A percentile compares a stretch with the other conserved stretches of the same genome.
Conservation (phyloP, 805 yeast genomes). For the Isabelozyma gotoi region DNA sequence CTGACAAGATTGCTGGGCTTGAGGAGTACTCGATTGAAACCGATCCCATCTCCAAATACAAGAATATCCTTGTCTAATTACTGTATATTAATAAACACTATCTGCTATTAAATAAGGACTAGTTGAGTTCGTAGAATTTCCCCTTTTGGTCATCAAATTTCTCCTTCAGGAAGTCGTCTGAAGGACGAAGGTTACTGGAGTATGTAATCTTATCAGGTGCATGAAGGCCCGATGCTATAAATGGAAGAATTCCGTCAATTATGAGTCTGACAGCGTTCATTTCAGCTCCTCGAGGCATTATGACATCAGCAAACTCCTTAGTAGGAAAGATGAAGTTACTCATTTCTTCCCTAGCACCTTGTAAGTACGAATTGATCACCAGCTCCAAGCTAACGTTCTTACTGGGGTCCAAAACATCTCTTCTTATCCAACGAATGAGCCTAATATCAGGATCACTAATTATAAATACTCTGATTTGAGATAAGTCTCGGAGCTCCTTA, state of each 20-base stretch:
- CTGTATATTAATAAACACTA: slow-evolving; percentile 1
- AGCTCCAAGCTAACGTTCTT: slow-evolving; percentile 24
- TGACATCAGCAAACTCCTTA: slow-evolving; percentile 69
- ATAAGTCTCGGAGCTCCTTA: slow-evolving; percentile 49
- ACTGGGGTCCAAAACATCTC: slow-evolving; percentile 29
- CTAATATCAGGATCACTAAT: slow-evolving; percentile 86
- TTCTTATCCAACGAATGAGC: slow-evolving; percentile 71
- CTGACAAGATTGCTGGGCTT: slow-evolving; percentile 45
- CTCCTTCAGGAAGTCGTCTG: slow-evolving; percentile 26
- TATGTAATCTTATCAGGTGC: slow-evolving; percentile 11
- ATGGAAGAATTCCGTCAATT: slow-evolving; percentile 60
- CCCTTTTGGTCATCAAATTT: slow-evolving; percentile 39
- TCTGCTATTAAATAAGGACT: slow-evolving; percentile 3
- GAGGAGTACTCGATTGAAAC: slow-evolving; percentile 46
- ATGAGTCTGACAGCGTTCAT: slow-evolving; percentile 55
- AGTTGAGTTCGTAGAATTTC: slow-evolving; percentile 44
- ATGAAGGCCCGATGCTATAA: slow-evolving; percentile 14
- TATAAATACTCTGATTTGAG: slow-evolving; percentile 69
- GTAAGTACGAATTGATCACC: slow-evolving; percentile 50
- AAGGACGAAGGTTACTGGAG: slow-evolving; percentile 27
- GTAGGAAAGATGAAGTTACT: slow-evolving; percentile 65
- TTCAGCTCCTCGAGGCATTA: slow-evolving; percentile 72
- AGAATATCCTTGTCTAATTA: slow-evolving; percentile 14
- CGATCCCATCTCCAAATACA: slow-evolving; percentile 53
- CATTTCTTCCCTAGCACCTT: slow-evolving; percentile 64